These are phyloP conservation scores for Nannochloropsis oceanica DNA, from an alignment of 108 stramenopile genomes.

Conservation along the genomic window DNA sequence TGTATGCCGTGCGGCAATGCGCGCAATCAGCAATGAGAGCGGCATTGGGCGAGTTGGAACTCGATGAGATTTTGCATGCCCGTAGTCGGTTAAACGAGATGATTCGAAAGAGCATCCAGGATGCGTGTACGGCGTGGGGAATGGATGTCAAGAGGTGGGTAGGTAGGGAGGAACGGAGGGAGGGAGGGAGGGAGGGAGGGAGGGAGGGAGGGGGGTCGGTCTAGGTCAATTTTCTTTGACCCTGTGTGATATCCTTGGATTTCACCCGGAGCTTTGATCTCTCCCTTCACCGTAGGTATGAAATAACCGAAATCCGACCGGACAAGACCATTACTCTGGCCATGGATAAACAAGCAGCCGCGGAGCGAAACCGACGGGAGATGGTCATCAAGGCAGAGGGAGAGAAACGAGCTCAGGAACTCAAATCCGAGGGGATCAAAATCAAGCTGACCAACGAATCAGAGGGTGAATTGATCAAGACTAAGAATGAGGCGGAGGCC, in stretches of 20 bases:
- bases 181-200: background rate
- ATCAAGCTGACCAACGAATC: conserved; percentile 85
- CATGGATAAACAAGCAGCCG: conserved; percentile 97
- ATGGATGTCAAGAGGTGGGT: conserved; percentile 53
- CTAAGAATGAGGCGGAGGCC: conserved; percentile 80
- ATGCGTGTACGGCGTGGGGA: conserved; percentile 87
- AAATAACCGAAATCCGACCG: conserved; percentile 92
- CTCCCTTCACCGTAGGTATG: conserved; percentile 49
- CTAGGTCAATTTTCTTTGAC: background rate
- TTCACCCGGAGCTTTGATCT: background rate
- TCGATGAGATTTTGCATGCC: conserved; percentile 93
- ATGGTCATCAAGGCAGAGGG: conserved; percentile 87
- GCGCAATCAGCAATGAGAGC: conserved; percentile 95
- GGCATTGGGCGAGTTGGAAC: conserved; percentile 95
- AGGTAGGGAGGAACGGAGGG: background rate
- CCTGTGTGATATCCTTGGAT: background rate
- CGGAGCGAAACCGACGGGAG: conserved; percentile 79
- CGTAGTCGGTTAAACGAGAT: conserved; percentile 69
- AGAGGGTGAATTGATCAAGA: conserved; percentile 80
- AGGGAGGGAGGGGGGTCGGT: background rate
- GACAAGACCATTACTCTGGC: conserved; percentile 82
- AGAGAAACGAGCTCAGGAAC: conserved; percentile 67
- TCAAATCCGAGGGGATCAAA: conserved; percentile 84
- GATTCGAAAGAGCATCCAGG: conserved; percentile 75
- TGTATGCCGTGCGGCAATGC: conserved; percentile 84